Evolutionary conservation across 768 basidiomycete genomes (phyloP).

Genomic region (Chalciporus piperatus): DNA sequence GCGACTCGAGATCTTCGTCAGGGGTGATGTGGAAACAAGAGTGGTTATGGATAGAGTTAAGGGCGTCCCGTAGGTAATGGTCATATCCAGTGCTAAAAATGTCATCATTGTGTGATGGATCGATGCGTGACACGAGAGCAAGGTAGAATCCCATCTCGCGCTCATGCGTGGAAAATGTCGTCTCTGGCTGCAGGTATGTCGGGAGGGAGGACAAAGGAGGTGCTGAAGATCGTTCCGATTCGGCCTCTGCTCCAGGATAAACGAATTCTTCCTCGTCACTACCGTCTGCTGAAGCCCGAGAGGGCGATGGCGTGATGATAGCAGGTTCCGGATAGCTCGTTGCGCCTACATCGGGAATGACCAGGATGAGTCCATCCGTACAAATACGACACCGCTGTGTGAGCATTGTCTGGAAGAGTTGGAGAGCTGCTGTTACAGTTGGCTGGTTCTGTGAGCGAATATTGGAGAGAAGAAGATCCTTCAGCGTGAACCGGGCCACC

Average conservation of each 20-base stretch:
- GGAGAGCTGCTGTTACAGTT: conserved; percentile 73
- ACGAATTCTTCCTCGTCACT: conserved; percentile 53
- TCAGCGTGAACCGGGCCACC: conserved; percentile 85
- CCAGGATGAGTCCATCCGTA: conserved; percentile 65
- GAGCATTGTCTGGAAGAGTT: conserved; percentile 76
- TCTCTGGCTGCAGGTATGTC: conserved; percentile 60
- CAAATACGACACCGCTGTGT: conserved; percentile 62
- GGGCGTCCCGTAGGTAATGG: conserved; percentile 76
- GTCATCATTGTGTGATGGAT: conserved; percentile 65
- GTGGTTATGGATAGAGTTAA: conserved; percentile 64
- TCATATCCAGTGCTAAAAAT: conserved; percentile 84
- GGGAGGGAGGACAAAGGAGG: conserved; percentile 24
- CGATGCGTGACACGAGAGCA: conserved; percentile 71
- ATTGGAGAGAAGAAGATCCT: conserved; percentile 83
- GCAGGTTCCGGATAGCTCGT: conserved; percentile 71
- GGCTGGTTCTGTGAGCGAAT: conserved; percentile 63
- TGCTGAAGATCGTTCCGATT: conserved; percentile 13
- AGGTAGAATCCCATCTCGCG: conserved; percentile 82
- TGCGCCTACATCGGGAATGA: conserved; percentile 65
- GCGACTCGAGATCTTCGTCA: conserved; percentile 39
- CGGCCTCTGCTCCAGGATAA: conserved; percentile 35
- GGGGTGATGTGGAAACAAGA: conserved; percentile 50
- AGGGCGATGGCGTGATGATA: conserved; percentile 28
- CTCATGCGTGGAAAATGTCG: conserved; percentile 77
- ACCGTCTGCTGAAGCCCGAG: conserved; percentile 33